Percentiles rank a stretch among this genome's conserved stretches.
These are phyloP conservation scores for Nakazawaea siamensis DNA, from an alignment of 805 yeast genomes.

Conservation along the genomic window DNA sequence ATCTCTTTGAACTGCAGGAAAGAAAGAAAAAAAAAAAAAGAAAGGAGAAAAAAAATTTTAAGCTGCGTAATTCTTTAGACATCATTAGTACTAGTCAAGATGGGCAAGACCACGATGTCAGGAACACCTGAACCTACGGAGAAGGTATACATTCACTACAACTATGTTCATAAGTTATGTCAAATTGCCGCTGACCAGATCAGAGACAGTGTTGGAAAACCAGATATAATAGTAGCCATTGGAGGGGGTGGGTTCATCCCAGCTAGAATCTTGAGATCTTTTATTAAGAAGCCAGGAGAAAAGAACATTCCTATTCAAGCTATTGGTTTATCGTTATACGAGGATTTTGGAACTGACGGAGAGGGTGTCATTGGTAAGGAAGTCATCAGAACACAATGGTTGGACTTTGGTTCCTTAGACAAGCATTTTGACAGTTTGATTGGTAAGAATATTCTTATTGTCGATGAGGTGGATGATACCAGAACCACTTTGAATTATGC, in stretches of 20 bases:
- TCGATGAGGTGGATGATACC: slow-evolving; percentile 89
- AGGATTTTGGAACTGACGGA: slow-evolving; percentile 39
- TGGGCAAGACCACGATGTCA: slow-evolving; percentile 18
- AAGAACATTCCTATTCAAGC: slow-evolving; percentile 68
- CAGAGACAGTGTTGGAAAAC: slow-evolving; percentile 25
- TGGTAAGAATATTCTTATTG: slow-evolving; percentile 75
- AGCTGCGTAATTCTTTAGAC: not conserved
- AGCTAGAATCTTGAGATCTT: slow-evolving; percentile 58
- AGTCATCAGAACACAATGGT: slow-evolving; percentile 86
- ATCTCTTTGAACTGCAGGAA: not conserved
- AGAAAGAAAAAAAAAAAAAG: slow-evolving; percentile 7
- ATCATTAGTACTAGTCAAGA: too few relatives aligned
- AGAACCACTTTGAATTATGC: slow-evolving; percentile 88
- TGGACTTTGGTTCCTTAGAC: slow-evolving; percentile 67
- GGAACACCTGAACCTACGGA: slow-evolving; percentile 20
- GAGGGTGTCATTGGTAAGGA: slow-evolving; percentile 61
- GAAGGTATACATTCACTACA: slow-evolving; percentile 63
- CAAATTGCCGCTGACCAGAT: slow-evolving; percentile 34
- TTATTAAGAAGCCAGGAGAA: slow-evolving; percentile 47
- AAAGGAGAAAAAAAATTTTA: not conserved
- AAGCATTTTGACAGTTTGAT: slow-evolving; percentile 68
- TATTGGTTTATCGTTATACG: slow-evolving; percentile 58
- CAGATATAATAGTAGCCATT: slow-evolving; percentile 57
- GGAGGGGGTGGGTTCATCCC: slow-evolving; percentile 75
- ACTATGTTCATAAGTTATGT: slow-evolving; percentile 76